Conservation (phyloP, 305 asterid genomes). For the Plantago coronopus region DNA sequence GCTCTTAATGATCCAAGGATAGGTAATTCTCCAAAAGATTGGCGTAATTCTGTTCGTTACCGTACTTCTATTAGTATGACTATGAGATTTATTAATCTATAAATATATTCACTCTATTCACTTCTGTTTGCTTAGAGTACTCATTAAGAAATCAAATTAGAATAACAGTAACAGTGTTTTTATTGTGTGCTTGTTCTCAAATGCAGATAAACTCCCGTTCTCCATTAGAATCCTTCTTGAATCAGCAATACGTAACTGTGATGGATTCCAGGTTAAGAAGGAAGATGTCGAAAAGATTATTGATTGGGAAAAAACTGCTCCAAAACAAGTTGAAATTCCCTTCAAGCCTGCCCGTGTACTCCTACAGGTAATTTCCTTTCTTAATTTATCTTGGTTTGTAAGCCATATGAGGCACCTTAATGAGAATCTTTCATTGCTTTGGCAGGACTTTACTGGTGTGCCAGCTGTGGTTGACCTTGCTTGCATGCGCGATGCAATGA, state of each 20-base stretch:
- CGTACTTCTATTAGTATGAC: too few relatives aligned
- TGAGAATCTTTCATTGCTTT: constrained; percentile 26
- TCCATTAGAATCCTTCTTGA: constrained; percentile 85
- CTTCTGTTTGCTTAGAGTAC: neutral
- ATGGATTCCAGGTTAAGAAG: constrained; percentile 83
- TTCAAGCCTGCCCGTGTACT: constrained; percentile 95
- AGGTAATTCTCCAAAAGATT: constrained; percentile 39
- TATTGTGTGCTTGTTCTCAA: constrained; percentile 13
- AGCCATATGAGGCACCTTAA: constrained; percentile 14
- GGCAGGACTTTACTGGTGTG: constrained; percentile 90
- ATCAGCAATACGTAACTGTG: constrained; percentile 92
- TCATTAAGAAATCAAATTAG: neutral
- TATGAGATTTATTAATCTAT: too few relatives aligned
- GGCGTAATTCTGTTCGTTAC: too few relatives aligned
- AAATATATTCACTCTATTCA: too few relatives aligned
- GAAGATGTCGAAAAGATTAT: constrained; percentile 85
- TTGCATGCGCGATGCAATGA: constrained; percentile 97
- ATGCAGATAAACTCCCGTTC: constrained; percentile 81
- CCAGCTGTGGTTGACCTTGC: constrained; percentile 94
- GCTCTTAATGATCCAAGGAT: constrained; percentile 84
- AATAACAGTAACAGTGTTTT: constrained; percentile 1
- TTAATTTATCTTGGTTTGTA: constrained; percentile 7
- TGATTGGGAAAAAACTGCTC: constrained; percentile 83
- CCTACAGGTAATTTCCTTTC: constrained; percentile 57
- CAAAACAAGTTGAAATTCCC: constrained; percentile 83